phyloP scores from a whole-genome alignment of 1,139 yeast species.

The Saccharomyces hybrid region DNA sequence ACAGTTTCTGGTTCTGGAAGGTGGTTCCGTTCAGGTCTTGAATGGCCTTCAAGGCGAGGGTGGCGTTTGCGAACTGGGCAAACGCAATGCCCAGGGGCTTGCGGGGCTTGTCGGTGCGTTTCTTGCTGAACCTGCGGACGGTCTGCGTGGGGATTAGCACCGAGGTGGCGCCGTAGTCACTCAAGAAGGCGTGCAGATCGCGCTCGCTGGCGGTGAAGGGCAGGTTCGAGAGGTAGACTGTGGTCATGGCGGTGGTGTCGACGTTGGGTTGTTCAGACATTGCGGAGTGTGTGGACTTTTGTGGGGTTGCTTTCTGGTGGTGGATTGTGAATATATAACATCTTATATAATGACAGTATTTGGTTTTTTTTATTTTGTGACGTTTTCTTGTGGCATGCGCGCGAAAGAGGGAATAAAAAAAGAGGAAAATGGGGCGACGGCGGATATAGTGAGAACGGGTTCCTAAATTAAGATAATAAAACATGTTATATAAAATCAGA shows the following conservation, averaged over 20 bases:
- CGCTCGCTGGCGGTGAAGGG: slow-evolving; percentile 47
- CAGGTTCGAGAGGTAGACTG: slow-evolving; percentile 46
- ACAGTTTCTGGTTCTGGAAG: slow-evolving; percentile 37
- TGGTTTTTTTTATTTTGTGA: background rate
- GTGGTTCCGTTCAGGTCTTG: slow-evolving; percentile 37
- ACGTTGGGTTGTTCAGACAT: slow-evolving; percentile 3
- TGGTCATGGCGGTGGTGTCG: slow-evolving; percentile 16
- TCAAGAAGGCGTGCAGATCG: slow-evolving; percentile 41
- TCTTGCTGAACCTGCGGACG: slow-evolving; percentile 38
- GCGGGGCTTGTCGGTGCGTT: slow-evolving; percentile 35
- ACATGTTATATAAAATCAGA: background rate
- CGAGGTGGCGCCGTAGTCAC: slow-evolving; percentile 32
- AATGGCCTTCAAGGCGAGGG: slow-evolving; percentile 43
- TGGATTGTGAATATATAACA: background rate
- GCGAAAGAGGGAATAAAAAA: background rate
- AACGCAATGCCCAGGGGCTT: slow-evolving; percentile 58
- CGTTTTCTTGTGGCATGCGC: background rate
- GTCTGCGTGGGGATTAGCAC: slow-evolving; percentile 51
- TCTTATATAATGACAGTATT: background rate
- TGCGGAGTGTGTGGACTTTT: slow-evolving; percentile 1
- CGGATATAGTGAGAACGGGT: background rate
- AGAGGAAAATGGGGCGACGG: background rate
- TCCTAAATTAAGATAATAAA: background rate
- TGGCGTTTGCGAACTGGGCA: slow-evolving; percentile 48
- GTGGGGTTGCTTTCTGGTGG: background rate